phyloP scores from a whole-genome alignment of 345 rosid genomes.

The Salix suchowensis region DNA sequence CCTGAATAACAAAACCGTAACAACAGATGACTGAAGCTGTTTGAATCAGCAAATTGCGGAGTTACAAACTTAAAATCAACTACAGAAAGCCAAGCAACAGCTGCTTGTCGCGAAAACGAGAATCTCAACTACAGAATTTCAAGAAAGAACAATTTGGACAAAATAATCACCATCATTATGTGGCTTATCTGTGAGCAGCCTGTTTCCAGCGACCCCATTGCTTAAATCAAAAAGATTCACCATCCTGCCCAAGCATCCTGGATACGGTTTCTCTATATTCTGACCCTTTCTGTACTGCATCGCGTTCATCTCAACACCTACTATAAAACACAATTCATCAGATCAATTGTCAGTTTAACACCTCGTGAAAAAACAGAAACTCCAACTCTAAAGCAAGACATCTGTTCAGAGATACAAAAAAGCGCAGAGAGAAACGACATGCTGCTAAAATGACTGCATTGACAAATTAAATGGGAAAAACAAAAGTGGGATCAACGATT shows the following conservation, averaged over 20 bases:
- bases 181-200: conserved; percentile 45
- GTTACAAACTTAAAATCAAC: neutral
- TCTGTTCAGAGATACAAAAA: neutral
- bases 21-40: neutral
- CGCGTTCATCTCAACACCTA: conserved; percentile 60
- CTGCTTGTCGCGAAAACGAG: neutral
- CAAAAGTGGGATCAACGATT: neutral
- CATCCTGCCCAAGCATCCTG: conserved; percentile 66
- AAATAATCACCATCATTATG: conserved; percentile 51
- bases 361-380: neutral
- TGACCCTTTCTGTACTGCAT: conserved; percentile 44
- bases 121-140: neutral
- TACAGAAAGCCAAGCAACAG: neutral
- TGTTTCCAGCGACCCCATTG: conserved; percentile 48
- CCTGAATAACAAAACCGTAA: neutral
- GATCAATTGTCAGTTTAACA: neutral
- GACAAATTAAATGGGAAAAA: no score
- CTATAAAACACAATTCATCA: conserved; percentile 1
- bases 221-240: conserved; percentile 64
- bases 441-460: neutral
- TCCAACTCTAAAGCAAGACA: neutral
- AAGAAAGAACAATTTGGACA: neutral
- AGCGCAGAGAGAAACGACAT: neutral
- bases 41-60: neutral
- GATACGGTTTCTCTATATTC: conserved; percentile 47